These are phyloP conservation scores for Hemisphaericaspora xylofermentans DNA, from an alignment of 1,139 yeast genomes.

Conservation along the genomic window DNA sequence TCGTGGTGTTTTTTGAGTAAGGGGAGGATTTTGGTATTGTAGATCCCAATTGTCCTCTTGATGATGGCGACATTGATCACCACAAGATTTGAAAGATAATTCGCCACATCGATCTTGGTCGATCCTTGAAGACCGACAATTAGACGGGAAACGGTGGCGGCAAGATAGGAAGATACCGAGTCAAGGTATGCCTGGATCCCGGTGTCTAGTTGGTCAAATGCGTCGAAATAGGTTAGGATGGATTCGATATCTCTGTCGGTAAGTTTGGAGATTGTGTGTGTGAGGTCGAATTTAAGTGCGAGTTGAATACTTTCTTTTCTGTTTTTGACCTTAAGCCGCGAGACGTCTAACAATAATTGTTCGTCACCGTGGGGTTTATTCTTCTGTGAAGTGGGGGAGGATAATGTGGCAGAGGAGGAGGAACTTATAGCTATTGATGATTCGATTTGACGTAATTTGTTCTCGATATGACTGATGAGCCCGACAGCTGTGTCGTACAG, in stretches of 20 bases:
- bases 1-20: slow-evolving; percentile 30
- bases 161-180: slow-evolving; percentile 36
- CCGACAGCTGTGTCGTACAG: slow-evolving; percentile 57
- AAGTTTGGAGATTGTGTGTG: slow-evolving; percentile 33
- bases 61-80: slow-evolving; percentile 42
- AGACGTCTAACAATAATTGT: slow-evolving; percentile 41
- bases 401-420: background rate
- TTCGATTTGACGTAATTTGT: slow-evolving; percentile 29
- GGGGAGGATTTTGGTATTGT: slow-evolving; percentile 35
- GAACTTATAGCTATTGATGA: background rate
- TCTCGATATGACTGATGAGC: slow-evolving; percentile 44
- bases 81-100: slow-evolving; percentile 44
- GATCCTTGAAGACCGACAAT: slow-evolving; percentile 47
- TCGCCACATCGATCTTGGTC: slow-evolving; percentile 45
- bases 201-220: slow-evolving; percentile 37
- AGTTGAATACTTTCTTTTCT: slow-evolving; percentile 40
- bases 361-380: slow-evolving; percentile 28
- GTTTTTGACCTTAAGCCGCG: slow-evolving; percentile 38
- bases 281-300: slow-evolving; percentile 39
- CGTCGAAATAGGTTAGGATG: slow-evolving; percentile 36
- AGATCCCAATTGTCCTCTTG: slow-evolving; percentile 35
- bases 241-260: slow-evolving; percentile 32
- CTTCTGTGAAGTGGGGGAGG: slow-evolving; percentile 9
- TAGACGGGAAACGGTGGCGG: slow-evolving; percentile 35
- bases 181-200: slow-evolving; percentile 39